These are phyloP conservation scores for Tricholoma matsutake DNA, from an alignment of 768 basidiomycete species.

Conservation along the genomic window DNA sequence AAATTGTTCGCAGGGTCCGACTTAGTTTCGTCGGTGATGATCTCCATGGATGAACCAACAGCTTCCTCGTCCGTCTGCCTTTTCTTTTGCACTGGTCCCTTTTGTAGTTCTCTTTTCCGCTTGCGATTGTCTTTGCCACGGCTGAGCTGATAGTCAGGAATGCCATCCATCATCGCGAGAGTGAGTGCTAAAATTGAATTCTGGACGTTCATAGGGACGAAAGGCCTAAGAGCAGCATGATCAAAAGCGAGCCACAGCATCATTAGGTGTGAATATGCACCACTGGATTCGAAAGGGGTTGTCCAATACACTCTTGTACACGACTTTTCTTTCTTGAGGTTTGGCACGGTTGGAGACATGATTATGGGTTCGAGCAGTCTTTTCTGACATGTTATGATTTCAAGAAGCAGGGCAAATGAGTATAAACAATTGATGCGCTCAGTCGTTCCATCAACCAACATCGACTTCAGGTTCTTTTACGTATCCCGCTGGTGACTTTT, in stretches of 20 bases:
- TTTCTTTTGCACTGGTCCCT: conserved; percentile 11
- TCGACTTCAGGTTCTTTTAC: not conserved
- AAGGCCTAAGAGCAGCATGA: conserved; percentile 46
- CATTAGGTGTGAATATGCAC: conserved; percentile 33
- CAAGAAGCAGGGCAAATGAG: no score
- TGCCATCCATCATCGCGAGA: conserved; percentile 46
- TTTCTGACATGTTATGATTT: conserved; percentile 40
- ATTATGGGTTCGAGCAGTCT: conserved; percentile 48
- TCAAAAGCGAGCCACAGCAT: conserved; percentile 4
- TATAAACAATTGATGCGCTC: no score
- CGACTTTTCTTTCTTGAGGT: conserved; percentile 51
- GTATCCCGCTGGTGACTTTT: not conserved
- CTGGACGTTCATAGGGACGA: conserved; percentile 59
- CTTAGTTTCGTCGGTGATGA: not conserved
- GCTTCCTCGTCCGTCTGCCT: not conserved
- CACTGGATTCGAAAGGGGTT: conserved; percentile 71
- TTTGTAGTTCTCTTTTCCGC: conserved; percentile 31
- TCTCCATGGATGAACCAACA: not conserved
- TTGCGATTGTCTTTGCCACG: conserved; percentile 33
- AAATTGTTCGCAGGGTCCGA: not conserved
- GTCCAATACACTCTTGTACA: conserved; percentile 69
- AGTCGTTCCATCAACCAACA: not conserved
- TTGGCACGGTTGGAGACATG: conserved; percentile 65
- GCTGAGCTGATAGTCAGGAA: conserved; percentile 40
- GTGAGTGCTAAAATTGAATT: conserved; percentile 53